Evolutionary conservation across 352 stramenopile genomes (phyloP).

Genomic region (Hyaloperonospora brassicae): DNA sequence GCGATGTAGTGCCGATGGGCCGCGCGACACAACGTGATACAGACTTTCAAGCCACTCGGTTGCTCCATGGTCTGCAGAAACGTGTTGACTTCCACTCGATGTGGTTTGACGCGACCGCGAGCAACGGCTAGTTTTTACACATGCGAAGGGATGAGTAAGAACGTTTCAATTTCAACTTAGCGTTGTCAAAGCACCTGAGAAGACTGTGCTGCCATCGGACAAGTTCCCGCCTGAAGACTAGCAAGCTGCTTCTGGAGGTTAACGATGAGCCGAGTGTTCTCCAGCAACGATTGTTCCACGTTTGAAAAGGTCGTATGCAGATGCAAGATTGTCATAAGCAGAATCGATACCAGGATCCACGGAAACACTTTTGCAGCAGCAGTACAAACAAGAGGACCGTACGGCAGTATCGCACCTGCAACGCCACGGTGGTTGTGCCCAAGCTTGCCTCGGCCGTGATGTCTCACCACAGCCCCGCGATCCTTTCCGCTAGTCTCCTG

Average conservation of each 20-base stretch:
- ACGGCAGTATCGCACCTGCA: conserved; percentile 7
- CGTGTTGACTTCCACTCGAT: conserved; percentile 42
- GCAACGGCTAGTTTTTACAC: not conserved
- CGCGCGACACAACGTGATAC: conserved; percentile 24
- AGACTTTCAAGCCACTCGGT: conserved; percentile 18
- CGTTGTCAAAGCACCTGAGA: conserved; percentile 5
- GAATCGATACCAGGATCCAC: conserved; percentile 55
- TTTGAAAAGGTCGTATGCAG: conserved; percentile 52
- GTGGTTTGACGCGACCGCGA: conserved; percentile 25
- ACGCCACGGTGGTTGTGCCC: conserved; percentile 16
- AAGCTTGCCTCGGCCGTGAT: conserved; percentile 16
- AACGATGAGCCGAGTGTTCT: conserved; percentile 32
- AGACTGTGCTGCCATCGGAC: conserved; percentile 15
- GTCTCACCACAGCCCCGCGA: conserved; percentile 8
- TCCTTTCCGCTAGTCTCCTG: conserved; percentile 12
- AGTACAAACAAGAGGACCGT: conserved; percentile 7
- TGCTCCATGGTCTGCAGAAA: conserved; percentile 30
- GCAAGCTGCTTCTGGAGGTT: conserved; percentile 29
- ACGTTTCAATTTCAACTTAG: conserved; percentile 6
- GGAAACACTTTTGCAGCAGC: conserved; percentile 45
- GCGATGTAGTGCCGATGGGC: not conserved
- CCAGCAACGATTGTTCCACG: conserved; percentile 44
- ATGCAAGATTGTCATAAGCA: conserved; percentile 51
- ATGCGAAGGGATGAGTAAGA: conserved; percentile 1
- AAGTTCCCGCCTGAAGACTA: conserved; percentile 15